Evolutionary conservation across 371 early-diverging fungal species (phyloP), one percentile per base, ranked within the genome.

Genomic region (Mortierella sp.): DNA sequence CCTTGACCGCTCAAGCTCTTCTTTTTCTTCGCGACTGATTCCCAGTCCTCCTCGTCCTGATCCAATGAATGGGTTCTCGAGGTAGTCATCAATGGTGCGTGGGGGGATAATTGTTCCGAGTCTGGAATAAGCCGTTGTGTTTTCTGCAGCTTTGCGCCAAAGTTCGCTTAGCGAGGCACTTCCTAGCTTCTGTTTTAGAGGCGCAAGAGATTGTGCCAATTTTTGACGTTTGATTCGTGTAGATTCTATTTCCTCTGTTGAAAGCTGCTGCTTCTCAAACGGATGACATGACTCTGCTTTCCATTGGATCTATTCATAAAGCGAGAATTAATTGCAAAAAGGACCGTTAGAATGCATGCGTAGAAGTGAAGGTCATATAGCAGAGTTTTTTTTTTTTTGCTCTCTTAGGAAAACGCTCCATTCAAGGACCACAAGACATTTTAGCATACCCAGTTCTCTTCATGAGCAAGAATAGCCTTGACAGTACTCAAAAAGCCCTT

Each of bases 301-400:
- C 80, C 80, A 79, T 70, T 73, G 65, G 16, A 73, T 50, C 77
- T 77, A 52, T 28, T 37, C 9, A n/a, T n/a, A n/a, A n/a, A n/a
- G n/a, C n/a, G n/a, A n/a, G n/a, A n/a, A n/a, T n/a, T n/a, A n/a
- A 23, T 21, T 45, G 6, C 1, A 2, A 19, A 21, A 37, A 1
- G n/a, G n/a, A 9, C 2, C 46, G 37, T 44, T 26, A 4, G 2
- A 26, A 16, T 11, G 18, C 29, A 47, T 4, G 25, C n/a, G 1
- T 21, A 7, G 26, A 4, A 23, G 16, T 26, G 1, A 18, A 29
- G 55, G 25, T n/a, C n/a, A n/a, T n/a, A n/a, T n/a, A n/a, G n/a
- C n/a, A n/a, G n/a, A n/a, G n/a, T n/a, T n/a, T n/a, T n/a, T n/a
- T n/a, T n/a, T n/a, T n/a, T n/a, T n/a, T n/a, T n/a, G n/a, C n/a